Conservation (phyloP, 2,329 filamentous ascomycete species). For the Coniochaeta ligniaria region DNA sequence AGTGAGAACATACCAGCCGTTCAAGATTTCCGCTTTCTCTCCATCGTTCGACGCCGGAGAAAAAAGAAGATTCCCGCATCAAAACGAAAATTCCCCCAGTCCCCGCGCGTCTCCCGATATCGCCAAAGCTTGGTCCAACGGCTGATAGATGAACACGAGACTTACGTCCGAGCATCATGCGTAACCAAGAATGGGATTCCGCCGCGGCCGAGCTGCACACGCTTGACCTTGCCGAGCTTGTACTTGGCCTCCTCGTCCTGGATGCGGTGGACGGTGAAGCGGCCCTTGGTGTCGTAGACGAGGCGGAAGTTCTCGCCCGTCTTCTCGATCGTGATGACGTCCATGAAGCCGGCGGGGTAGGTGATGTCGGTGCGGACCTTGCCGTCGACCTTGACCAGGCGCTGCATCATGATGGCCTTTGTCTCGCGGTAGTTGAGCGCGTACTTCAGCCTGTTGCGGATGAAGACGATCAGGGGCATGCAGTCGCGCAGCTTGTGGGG, state of each 20-base stretch:
- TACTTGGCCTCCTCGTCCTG: conserved; percentile 98
- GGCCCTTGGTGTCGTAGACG: conserved; percentile 99
- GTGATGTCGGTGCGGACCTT: conserved; percentile 99
- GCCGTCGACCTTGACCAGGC: conserved; percentile 98
- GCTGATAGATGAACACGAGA: conserved; percentile 98
- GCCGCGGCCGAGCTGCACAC: conserved; percentile 97
- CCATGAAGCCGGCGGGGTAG: conserved; percentile 98
- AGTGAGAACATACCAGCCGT: conserved; percentile 47
- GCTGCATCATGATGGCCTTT: conserved; percentile 98
- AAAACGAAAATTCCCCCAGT: not conserved
- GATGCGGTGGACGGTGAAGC: conserved; percentile 99
- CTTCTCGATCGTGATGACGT: conserved; percentile 99
- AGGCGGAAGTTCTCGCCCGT: conserved; percentile 99
- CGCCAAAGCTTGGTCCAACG: conserved; percentile 99
- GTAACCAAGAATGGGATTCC: conserved; percentile 99
- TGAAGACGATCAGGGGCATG: conserved; percentile 98
- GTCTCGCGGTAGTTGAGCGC: conserved; percentile 97
- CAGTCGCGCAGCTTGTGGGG: conserved; percentile 99
- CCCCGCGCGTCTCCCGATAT: conserved; percentile 20
- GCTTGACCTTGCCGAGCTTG: conserved; percentile 99
- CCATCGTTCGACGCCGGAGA: conserved; percentile 5
- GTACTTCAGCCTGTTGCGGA: conserved; percentile 97
- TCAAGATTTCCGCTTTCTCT: conserved; percentile 30
- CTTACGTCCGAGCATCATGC: conserved; percentile 99
- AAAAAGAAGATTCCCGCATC: conserved; percentile 3